Evolutionary conservation across 192 early-diverging fungal genomes (phyloP), one percentile per base, ranked within the genome.

Genomic region (Backusella liffmaniae): DNA sequence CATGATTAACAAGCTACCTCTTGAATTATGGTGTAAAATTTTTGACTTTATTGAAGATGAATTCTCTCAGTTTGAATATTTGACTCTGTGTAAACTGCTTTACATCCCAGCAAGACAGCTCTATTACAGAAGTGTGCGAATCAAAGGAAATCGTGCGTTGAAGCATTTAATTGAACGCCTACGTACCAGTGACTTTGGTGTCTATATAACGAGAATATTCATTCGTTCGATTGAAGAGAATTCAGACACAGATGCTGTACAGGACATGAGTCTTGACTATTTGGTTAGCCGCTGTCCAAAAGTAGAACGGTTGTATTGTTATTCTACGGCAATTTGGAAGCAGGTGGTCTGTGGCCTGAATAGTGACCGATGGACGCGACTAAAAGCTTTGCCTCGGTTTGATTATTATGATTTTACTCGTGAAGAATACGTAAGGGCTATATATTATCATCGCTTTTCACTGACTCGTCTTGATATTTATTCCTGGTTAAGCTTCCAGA

Each of bases 1-100:
- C 18, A 62, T 62, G 56, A 62, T 62, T 62, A 62, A 12, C 23
- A 62, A 62, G 12, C 26, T 62, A 13, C 56, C 56, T 26, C 56
- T 62, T 62, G 56, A 29, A 29, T 62, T 62, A 23, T 62, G 56
- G 56, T 62, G 56, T 62, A 62, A 62, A 62, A 62, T 62, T 62
- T 62, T 62, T 62, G 56, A 23, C 12, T 62, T 62, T 29, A 62
- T 62, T 62, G 56, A 62, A 62, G 56, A 62, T 62, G 56, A 62
- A 23, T 62, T 29, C 12, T 62, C 56, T 62, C 56, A 29, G 56
- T 62, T 62, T 62, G 56, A 62, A 62, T 62, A 62, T 26, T 29
- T 62, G 56, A 62, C 56, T 62, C 21, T 62, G 9, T 62, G 21
- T 12, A 62, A 29, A 62, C 26, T 26, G 4, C 56, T 62, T 13